phyloP scores from a whole-genome alignment of 202 grass and related monocot genomes.

The Panicum hallii region DNA sequence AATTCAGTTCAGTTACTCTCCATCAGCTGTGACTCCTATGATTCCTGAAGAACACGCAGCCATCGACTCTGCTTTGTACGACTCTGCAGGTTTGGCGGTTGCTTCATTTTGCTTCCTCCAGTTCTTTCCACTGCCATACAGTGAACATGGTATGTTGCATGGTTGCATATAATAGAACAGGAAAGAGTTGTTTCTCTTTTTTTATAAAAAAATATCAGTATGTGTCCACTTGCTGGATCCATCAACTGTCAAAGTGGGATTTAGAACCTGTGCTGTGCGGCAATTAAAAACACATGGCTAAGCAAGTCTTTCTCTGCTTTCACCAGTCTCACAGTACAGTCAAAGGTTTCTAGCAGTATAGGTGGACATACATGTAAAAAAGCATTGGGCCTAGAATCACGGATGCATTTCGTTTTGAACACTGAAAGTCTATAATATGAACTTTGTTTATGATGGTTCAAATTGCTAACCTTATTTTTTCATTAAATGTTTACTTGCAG shows the following conservation, averaged over 20 bases:
- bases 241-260: background rate
- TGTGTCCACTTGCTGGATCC: background rate
- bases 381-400: background rate
- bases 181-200: background rate
- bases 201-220: background rate
- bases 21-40: too few relatives aligned
- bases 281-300: background rate
- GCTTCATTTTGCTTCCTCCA: conserved; percentile 52
- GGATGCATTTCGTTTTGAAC: background rate
- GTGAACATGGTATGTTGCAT: conserved; percentile 29
- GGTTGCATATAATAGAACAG: background rate
- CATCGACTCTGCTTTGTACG: background rate
- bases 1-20: background rate
- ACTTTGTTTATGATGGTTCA: background rate
- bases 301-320: background rate
- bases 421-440: background rate
- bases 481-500: background rate
- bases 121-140: conserved; percentile 39
- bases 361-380: background rate
- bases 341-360: background rate
- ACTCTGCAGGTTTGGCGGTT: conserved; percentile 46
- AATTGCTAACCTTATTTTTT: background rate
- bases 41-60: background rate
- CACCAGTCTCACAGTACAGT: background rate
- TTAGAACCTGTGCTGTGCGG: background rate